Base-by-base conservation (phyloP, 495 filamentous ascomycete species). In the Penicillium nucicola region DNA sequence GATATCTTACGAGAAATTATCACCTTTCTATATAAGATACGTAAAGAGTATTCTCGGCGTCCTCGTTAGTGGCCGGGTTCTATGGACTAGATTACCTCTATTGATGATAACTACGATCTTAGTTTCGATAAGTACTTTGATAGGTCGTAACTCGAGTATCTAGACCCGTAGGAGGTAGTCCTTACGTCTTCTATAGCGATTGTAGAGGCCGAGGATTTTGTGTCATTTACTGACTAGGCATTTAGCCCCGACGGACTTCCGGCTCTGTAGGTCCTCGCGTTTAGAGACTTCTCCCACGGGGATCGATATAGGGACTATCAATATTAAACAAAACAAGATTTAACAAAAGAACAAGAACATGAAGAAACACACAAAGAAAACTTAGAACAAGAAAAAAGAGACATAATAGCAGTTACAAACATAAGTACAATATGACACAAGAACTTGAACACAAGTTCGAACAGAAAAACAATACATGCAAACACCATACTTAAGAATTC, bases 141-240 rank as follows among this genome's bases (percentile, higher is more conserved):
- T 5, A 35, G 33, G 33, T 35, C 33, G 5, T 13, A n/a, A 13
- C 5, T 35, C 33, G 33, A 35, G 8, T 35, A 7, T 35, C 3
- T 35, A n/a, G 33, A 35, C 33, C n/a, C n/a, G n/a, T n/a, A n/a
- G n/a, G n/a, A n/a, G n/a, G n/a, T n/a, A n/a, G n/a, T n/a, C n/a
- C n/a, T 35, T n/a, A n/a, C 6, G n/a, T 35, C 33, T n/a, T 35
- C 33, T n/a, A 13, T n/a, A n/a, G n/a, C n/a, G n/a, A n/a, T n/a
- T n/a, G n/a, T n/a, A 11, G 31, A 36, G 33, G 52, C 38, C 34
- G 30, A 34, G 14, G 48, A 50, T 19, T 42, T 47, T 36, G 12
- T 56, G 4, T 17, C 17, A 10, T 56, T 56, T 32, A 42, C 48
- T 6, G 42, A 51, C n/a, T 56, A 42, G 53, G 53, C 47, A 47